Conservation (phyloP, 2,329 filamentous ascomycete genomes). For the Fusarium odoratissimum region DNA sequence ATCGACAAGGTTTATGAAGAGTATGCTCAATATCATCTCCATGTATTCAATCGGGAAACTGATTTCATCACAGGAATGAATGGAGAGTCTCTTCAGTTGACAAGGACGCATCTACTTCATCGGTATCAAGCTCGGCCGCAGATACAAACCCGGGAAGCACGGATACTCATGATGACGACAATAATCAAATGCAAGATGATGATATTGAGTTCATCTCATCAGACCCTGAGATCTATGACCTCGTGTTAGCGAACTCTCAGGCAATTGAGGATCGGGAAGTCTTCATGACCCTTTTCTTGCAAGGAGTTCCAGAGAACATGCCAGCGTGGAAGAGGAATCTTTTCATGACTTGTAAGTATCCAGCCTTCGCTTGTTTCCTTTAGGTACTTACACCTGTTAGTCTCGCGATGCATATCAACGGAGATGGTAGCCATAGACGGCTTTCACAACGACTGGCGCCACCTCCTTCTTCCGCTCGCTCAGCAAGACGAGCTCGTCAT, state of each 20-base stretch:
- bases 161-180: fast-evolving
- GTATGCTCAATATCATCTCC: background rate
- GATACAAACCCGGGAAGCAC: background rate
- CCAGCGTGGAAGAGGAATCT: constrained; percentile 32
- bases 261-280: background rate
- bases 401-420: constrained; percentile 36
- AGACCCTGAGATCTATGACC: background rate
- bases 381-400: background rate
- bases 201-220: background rate
- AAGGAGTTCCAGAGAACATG: constrained; percentile 15
- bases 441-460: constrained; percentile 42
- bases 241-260: fast-evolving
- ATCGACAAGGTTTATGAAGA: constrained; percentile 41
- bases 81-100: background rate
- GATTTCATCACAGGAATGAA: background rate
- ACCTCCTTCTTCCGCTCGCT: constrained; percentile 37
- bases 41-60: fast-evolving
- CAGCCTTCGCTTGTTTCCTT: no score
- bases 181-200: background rate
- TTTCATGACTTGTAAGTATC: constrained; percentile 30
- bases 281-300: constrained; percentile 8
- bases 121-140: background rate
- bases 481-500: constrained; percentile 37
- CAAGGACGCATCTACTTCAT: background rate
- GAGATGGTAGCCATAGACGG: constrained; percentile 45